These are phyloP conservation scores for Tinospora cordifolia DNA, from an alignment of 164 flowering plant genomes.

Conservation along the genomic window DNA sequence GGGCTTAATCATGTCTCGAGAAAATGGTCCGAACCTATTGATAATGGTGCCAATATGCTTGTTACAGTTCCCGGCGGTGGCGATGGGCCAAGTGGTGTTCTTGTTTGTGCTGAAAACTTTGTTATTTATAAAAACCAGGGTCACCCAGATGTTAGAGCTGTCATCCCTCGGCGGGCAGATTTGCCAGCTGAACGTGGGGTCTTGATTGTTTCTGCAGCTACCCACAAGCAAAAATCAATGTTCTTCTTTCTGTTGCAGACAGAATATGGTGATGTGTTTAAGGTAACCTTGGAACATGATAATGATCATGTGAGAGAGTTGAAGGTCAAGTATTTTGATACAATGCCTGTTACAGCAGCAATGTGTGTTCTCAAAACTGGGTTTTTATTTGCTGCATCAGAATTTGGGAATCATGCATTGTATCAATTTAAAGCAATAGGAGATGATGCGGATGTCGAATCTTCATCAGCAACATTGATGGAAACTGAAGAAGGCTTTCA, in stretches of 20 bases:
- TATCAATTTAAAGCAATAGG: constrained; percentile 96
- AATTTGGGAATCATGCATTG: constrained; percentile 91
- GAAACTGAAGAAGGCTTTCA: constrained; percentile 96
- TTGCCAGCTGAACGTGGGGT: constrained; percentile 96
- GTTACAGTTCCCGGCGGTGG: constrained; percentile 97
- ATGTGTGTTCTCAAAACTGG: constrained; percentile 85
- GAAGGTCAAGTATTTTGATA: constrained; percentile 94
- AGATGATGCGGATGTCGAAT: constrained; percentile 84
- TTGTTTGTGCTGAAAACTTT: constrained; percentile 96
- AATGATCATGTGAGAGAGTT: constrained; percentile 70
- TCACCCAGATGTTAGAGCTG: constrained; percentile 87
- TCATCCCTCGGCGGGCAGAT: constrained; percentile 85
- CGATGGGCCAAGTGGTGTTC: constrained; percentile 96
- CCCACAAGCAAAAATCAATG: constrained; percentile 75
- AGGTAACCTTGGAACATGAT: constrained; percentile 76
- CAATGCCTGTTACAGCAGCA: constrained; percentile 78
- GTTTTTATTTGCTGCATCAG: constrained; percentile 91
- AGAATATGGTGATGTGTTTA: constrained; percentile 93
- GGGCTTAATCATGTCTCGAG: constrained; percentile 95
- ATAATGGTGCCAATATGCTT: constrained; percentile 93
- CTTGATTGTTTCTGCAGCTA: constrained; percentile 83
- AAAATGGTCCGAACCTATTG: constrained; percentile 94
- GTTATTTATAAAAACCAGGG: constrained; percentile 97
- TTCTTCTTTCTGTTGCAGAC: constrained; percentile 94
- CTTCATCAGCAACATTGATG: constrained; percentile 82